Evolutionary conservation across 2,329 filamentous ascomycete species (phyloP).

Genomic region (Xylariales sp.): DNA sequence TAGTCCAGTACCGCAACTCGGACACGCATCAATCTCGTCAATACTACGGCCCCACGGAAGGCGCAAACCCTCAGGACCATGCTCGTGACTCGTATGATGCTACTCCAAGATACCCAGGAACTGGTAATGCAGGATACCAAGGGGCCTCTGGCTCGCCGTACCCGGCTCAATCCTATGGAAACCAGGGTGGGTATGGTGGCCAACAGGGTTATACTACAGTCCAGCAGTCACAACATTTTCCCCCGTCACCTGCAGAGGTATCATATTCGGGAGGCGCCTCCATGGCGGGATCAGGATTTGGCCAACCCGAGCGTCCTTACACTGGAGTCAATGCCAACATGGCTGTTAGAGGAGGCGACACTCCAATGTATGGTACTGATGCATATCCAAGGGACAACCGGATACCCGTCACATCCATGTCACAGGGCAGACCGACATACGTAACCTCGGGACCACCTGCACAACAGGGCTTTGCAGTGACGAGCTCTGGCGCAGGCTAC

Average conservation of each 20-base stretch:
- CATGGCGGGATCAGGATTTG: slow-evolving; percentile 22
- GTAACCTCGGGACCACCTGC: slow-evolving; percentile 24
- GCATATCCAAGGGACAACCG: slow-evolving; percentile 14
- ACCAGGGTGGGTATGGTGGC: slow-evolving; percentile 25
- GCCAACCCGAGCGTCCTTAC: slow-evolving; percentile 25
- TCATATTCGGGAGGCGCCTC: slow-evolving; percentile 19
- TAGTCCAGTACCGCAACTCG: slow-evolving; percentile 55
- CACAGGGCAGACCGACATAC: slow-evolving; percentile 25
- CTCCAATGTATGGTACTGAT: slow-evolving; percentile 18
- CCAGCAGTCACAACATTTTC: slow-evolving; percentile 23
- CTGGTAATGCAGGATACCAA: slow-evolving; percentile 44
- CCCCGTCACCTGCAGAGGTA: slow-evolving; percentile 20
- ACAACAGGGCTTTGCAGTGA: slow-evolving; percentile 22
- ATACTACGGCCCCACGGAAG: slow-evolving; percentile 41
- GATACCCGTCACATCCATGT: slow-evolving; percentile 25
- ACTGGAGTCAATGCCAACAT: slow-evolving; percentile 24
- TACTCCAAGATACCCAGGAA: slow-evolving; percentile 45
- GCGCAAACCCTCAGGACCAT: slow-evolving; percentile 23
- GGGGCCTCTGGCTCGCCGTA: slow-evolving; percentile 38
- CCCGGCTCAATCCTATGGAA: slow-evolving; percentile 23
- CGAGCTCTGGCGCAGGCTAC: slow-evolving; percentile 22
- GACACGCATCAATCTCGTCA: slow-evolving; percentile 43
- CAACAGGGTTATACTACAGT: slow-evolving; percentile 22
- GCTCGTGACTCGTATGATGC: slow-evolving; percentile 37
- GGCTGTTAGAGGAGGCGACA: slow-evolving; percentile 13